A percentile compares a stretch with the other conserved stretches of the same genome.
Evolutionary conservation across 2,329 filamentous ascomycete species (phyloP).

Genomic region (Fusarium stilboides): DNA sequence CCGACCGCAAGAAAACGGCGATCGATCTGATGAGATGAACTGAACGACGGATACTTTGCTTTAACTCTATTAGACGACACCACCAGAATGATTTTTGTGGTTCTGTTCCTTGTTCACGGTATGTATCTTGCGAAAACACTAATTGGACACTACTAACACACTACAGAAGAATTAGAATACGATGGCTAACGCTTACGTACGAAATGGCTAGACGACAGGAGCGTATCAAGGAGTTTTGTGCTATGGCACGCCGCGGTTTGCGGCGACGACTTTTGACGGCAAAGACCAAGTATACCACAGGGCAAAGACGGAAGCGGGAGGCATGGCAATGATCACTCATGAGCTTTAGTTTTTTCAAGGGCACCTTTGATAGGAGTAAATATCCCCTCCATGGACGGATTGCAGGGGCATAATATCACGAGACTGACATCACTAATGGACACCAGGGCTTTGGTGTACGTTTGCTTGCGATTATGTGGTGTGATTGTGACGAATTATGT

Average conservation of each 20-base stretch:
- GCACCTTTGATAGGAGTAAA: conserved; percentile 31
- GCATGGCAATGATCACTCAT: conserved; percentile 36
- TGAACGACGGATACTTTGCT: conserved; percentile 35
- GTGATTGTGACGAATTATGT: not conserved
- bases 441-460: not conserved
- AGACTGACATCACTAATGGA: conserved; percentile 2
- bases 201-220: conserved; percentile 39
- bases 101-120: conserved; percentile 40
- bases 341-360: conserved; percentile 33
- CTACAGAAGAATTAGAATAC: conserved; percentile 36
- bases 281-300: conserved; percentile 45
- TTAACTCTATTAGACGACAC: conserved; percentile 31
- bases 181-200: conserved; percentile 18
- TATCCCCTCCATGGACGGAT: conserved; percentile 4
- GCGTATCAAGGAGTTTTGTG: conserved; percentile 42
- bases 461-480: conserved; percentile 1
- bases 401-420: conserved; percentile 24
- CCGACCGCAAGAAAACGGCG: conserved; percentile 42
- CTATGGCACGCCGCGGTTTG: conserved; percentile 33
- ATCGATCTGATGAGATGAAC: conserved; percentile 44
- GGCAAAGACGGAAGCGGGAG: conserved; percentile 33
- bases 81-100: conserved; percentile 32
- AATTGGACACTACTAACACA: conserved; percentile 20
- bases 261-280: conserved; percentile 44
- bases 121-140: conserved; percentile 7